These are phyloP conservation scores for Zygosaccharomyces bisporus DNA, from an alignment of 805 yeast genomes.

Conservation along the genomic window DNA sequence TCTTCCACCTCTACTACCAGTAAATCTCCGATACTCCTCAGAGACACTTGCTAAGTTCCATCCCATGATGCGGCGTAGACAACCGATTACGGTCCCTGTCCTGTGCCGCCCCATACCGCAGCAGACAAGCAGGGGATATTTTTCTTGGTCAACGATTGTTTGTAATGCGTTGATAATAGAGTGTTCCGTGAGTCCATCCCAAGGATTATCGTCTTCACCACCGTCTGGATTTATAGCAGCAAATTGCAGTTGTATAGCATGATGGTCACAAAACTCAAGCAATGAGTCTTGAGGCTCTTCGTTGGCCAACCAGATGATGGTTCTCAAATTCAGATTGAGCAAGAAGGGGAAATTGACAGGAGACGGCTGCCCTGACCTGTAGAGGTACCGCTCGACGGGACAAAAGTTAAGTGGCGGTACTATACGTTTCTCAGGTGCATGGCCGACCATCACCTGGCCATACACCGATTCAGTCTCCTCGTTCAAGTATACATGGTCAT, in stretches of 20 bases:
- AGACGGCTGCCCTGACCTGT: slow-evolving; percentile 92
- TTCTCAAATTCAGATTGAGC: slow-evolving; percentile 64
- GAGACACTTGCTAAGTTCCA: slow-evolving; percentile 93
- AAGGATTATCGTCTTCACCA: slow-evolving; percentile 71
- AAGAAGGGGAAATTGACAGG: slow-evolving; percentile 88
- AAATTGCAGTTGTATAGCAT: slow-evolving; percentile 73
- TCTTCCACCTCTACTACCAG: slow-evolving; percentile 90
- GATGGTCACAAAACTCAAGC: slow-evolving; percentile 70
- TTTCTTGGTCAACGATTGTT: slow-evolving; percentile 64
- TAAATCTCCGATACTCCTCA: slow-evolving; percentile 90
- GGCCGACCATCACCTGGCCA: slow-evolving; percentile 35
- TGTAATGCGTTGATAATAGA: slow-evolving; percentile 77
- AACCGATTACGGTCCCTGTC: slow-evolving; percentile 95
- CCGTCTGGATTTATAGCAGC: slow-evolving; percentile 78
- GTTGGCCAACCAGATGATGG: slow-evolving; percentile 89
- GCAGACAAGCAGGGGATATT: slow-evolving; percentile 84
- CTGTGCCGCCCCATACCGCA: slow-evolving; percentile 99
- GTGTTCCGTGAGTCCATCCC: slow-evolving; percentile 90
- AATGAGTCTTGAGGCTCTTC: slow-evolving; percentile 93
- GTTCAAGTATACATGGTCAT: slow-evolving; percentile 28
- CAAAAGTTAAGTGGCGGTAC: slow-evolving; percentile 95
- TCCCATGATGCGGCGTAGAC: slow-evolving; percentile 87
- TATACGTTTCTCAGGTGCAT: slow-evolving; percentile 60
- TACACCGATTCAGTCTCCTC: slow-evolving; percentile 33
- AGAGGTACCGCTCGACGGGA: slow-evolving; percentile 84